Percentiles rank a stretch among this genome's conserved stretches.
Evolutionary conservation across 768 basidiomycete species (phyloP).

Genomic region (Trametes meyenii): DNA sequence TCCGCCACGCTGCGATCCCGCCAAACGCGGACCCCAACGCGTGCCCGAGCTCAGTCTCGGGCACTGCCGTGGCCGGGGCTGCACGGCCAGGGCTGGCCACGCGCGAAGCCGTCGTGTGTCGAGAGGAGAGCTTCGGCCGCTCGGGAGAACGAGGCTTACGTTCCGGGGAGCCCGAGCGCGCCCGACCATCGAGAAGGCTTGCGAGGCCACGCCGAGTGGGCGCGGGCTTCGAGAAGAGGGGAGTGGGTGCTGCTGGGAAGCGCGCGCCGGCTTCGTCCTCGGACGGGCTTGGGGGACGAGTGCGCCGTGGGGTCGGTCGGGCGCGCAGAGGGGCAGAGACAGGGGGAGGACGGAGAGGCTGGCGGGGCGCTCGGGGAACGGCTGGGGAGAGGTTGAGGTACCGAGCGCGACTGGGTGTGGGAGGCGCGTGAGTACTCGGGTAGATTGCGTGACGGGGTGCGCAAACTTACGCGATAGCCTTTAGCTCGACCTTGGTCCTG

Average conservation of each 20-base stretch:
- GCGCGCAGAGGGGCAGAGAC: constrained; percentile 5
- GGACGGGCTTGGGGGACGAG: constrained; percentile 19
- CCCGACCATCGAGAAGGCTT: constrained; percentile 40
- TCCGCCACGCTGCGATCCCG: constrained; percentile 23
- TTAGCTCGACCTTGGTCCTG: constrained; percentile 70
- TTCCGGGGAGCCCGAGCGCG: constrained; percentile 29
- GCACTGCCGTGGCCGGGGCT: background rate
- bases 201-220: constrained; percentile 38
- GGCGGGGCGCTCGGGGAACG: constrained; percentile 40
- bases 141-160: constrained; percentile 30
- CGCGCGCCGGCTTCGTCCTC: constrained; percentile 17
- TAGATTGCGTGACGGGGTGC: constrained; percentile 4
- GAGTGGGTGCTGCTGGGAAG: constrained; percentile 5
- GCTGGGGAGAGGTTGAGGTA: constrained; percentile 74
- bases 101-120: constrained; percentile 33
- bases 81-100: constrained; percentile 43
- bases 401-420: constrained; percentile 64
- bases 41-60: background rate
- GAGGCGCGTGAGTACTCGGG: constrained; percentile 23
- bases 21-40: constrained; percentile 31
- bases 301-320: constrained; percentile 7
- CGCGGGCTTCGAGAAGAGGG: constrained; percentile 32
- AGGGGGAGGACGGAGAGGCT: constrained; percentile 32
- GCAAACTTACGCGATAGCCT: constrained; percentile 78
- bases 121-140: constrained; percentile 37